These are phyloP conservation scores for Candida pini DNA, from an alignment of 805 yeast genomes.

Conservation along the genomic window DNA sequence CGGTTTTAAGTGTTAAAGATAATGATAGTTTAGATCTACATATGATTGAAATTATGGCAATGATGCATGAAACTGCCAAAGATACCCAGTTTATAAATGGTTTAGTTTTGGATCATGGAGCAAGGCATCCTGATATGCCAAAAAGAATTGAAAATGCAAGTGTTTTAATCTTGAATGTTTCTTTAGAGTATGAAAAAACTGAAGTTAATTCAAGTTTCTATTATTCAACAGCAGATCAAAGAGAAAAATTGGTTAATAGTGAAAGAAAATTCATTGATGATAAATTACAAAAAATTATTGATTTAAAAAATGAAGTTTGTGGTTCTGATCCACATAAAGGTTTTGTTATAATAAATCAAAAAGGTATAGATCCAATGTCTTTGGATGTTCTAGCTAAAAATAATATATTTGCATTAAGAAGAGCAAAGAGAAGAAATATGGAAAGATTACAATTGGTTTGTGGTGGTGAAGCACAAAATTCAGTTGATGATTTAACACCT, in stretches of 20 bases:
- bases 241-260: conserved; percentile 88
- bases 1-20: conserved; percentile 73
- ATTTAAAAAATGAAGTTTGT: conserved; percentile 88
- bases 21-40: conserved; percentile 68
- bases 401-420: conserved; percentile 87
- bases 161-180: conserved; percentile 84
- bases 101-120: conserved; percentile 94
- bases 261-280: conserved; percentile 95
- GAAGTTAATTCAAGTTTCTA: conserved; percentile 96
- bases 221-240: conserved; percentile 91
- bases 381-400: conserved; percentile 89
- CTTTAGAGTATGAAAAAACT: conserved; percentile 94
- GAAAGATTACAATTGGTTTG: conserved; percentile 94
- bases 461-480: conserved; percentile 97
- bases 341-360: conserved; percentile 93
- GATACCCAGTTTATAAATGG: conserved; percentile 84
- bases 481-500: conserved; percentile 87
- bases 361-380: conserved; percentile 98
- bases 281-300: conserved; percentile 84
- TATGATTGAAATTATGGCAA: conserved; percentile 97
- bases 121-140: conserved; percentile 99
- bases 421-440: conserved; percentile 99
- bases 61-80: conserved; percentile 87
- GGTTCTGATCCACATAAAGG: conserved; percentile 65
- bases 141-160: conserved; percentile 75